These are phyloP conservation scores for Pythium dissimile DNA, from an alignment of 352 stramenopile genomes.

Conservation along the genomic window DNA sequence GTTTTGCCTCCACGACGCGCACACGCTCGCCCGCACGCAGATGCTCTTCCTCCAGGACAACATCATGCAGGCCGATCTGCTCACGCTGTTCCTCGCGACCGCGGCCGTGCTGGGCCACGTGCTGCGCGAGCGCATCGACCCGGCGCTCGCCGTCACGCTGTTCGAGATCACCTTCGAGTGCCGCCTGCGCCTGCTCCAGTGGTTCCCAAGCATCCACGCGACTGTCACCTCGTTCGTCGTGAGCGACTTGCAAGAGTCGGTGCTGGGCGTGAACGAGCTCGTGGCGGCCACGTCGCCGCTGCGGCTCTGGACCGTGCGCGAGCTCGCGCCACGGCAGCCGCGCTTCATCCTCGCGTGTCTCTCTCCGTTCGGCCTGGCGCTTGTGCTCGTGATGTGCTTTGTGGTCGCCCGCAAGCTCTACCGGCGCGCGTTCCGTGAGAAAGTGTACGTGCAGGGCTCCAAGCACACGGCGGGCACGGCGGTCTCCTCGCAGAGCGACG, in stretches of 20 bases:
- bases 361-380: background rate
- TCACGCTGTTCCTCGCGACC: slow-evolving; percentile 32
- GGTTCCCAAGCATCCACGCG: background rate
- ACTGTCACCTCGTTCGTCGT: slow-evolving; percentile 22
- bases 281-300: slow-evolving; percentile 21
- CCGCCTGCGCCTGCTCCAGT: background rate
- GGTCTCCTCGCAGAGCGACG: background rate
- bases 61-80: slow-evolving; percentile 22
- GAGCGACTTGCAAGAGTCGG: background rate
- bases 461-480: background rate
- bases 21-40: background rate
- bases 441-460: background rate
- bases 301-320: slow-evolving; percentile 17
- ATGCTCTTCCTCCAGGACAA: background rate
- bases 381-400: background rate
- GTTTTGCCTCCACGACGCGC: slow-evolving; percentile 26
- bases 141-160: slow-evolving; percentile 4
- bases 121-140: slow-evolving; percentile 9
- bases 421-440: slow-evolving; percentile 6
- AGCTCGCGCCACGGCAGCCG: background rate
- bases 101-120: background rate
- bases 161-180: slow-evolving; percentile 1
- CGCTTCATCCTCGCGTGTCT: background rate
- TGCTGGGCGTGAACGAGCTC: slow-evolving; percentile 1
- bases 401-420: slow-evolving; percentile 16